A percentile compares a stretch with the other conserved stretches of the same genome.
phyloP scores from a whole-genome alignment of 176 grass and related monocot species.

The Oryza rufipogon region DNA sequence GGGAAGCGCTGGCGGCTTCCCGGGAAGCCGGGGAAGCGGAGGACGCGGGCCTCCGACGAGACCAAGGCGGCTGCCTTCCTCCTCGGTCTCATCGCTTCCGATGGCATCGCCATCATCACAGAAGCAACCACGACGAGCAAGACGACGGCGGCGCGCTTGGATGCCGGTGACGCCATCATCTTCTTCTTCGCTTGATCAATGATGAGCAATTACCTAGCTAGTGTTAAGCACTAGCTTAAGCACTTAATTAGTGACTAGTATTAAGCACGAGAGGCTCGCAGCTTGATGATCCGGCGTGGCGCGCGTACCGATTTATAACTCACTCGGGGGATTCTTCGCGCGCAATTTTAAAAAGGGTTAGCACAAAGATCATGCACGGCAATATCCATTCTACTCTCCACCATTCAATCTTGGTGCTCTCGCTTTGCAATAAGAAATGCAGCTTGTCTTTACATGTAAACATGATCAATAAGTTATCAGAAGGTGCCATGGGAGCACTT shows the following conservation, averaged over 20 bases:
- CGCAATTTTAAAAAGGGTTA: neutral
- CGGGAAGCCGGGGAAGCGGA: slow-evolving; percentile 26
- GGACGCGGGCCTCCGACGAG: neutral
- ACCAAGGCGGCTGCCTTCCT: neutral
- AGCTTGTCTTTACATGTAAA: neutral
- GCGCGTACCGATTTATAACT: neutral
- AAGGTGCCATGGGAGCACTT: neutral
- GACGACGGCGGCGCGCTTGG: neutral
- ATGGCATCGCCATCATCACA: neutral
- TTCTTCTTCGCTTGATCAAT: neutral
- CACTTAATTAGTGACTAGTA: too few relatives aligned
- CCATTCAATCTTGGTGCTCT: neutral
- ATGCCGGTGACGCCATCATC: neutral
- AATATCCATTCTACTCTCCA: slow-evolving; percentile 13
- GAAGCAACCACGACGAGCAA: neutral
- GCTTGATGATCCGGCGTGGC: neutral
- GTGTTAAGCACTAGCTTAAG: too few relatives aligned
- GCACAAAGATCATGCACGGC: slow-evolving; percentile 31
- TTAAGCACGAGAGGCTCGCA: neutral
- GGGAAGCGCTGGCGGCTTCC: slow-evolving; percentile 41
- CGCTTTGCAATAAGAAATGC: neutral
- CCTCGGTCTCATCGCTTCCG: neutral
- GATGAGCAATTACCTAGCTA: neutral
- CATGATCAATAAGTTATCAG: neutral
- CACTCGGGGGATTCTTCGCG: neutral